Evolutionary conservation across 1,284 basidiomycete species (phyloP).

Genomic region (Kalmanozyma brasiliensis): DNA sequence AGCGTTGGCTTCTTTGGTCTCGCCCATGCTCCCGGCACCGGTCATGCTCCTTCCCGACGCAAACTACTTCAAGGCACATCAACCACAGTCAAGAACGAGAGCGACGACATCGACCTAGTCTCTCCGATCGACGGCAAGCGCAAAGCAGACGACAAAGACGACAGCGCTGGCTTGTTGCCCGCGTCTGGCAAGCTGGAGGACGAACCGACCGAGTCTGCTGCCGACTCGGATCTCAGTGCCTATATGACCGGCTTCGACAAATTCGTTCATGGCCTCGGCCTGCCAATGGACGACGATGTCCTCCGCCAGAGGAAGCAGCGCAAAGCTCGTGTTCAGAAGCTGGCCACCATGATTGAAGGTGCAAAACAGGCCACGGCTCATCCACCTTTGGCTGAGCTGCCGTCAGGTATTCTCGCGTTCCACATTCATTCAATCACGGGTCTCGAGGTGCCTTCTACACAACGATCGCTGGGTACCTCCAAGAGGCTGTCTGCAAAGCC

Average conservation of each 20-base stretch:
- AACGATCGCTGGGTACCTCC: conserved; percentile 42
- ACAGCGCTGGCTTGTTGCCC: conserved; percentile 29
- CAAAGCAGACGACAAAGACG: conserved; percentile 18
- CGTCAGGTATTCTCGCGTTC: conserved; percentile 59
- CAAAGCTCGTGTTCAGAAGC: conserved; percentile 52
- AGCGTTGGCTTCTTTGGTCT: conserved; percentile 59
- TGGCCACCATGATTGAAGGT: conserved; percentile 51
- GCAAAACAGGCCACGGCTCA: conserved; percentile 44
- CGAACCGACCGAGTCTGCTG: not conserved
- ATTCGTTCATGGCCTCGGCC: conserved; percentile 52
- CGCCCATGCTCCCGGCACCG: conserved; percentile 40
- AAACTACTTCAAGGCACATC: conserved; percentile 44
- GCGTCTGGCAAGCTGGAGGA: conserved; percentile 7
- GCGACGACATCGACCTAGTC: conserved; percentile 27
- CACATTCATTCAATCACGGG: conserved; percentile 60
- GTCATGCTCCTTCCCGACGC: conserved; percentile 33
- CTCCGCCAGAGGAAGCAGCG: conserved; percentile 44
- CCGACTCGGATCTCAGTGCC: conserved; percentile 15
- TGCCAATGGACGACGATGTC: conserved; percentile 55
- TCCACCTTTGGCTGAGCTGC: conserved; percentile 44
- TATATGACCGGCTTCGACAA: conserved; percentile 59
- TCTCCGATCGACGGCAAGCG: conserved; percentile 28
- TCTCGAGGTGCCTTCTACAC: conserved; percentile 51
- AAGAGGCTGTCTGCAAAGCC: conserved; percentile 43
- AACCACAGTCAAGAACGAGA: conserved; percentile 11